Evolutionary conservation across 2,329 filamentous ascomycete genomes (phyloP), one percentile per base, ranked within the genome.

Genomic region (Colletotrichum zoysiae): DNA sequence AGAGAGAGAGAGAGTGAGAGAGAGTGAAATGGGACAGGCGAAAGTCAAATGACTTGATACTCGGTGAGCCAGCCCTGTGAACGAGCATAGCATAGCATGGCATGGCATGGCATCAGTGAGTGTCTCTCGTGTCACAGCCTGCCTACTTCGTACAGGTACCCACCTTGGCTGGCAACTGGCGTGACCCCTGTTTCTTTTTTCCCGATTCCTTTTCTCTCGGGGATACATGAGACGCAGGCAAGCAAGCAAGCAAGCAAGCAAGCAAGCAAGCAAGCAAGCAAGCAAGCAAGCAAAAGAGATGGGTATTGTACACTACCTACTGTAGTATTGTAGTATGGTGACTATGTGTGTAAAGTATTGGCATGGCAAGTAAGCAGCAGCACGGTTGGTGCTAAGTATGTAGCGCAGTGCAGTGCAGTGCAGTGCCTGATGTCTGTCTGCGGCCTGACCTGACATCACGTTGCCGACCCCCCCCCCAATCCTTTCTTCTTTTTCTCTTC

Each of bases 31-130:
- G 42, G 44, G 35, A 26, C 38, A 35, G 20, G 59, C 46, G n/a
- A 26, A 42, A 53, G 51, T 51, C 64, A 57, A 63, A 44, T 62
- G 68, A 58, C 68, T 53, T 51, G 42, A 46, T 48, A 40, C 46
- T 65, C 30, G 59, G 44, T 18, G 46, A 53, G 65, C 14, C 9
- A 40, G 38, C 9, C 14, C 42, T 44, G 42, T 20, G 42, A 44
- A 18, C 7, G 30, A 30, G 30, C 30, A 30, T 30, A 30, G 30
- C 30, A n/a, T n/a, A n/a, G n/a, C n/a, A n/a, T n/a, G n/a, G n/a
- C n/a, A n/a, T n/a, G n/a, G n/a, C n/a, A n/a, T n/a, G n/a, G n/a
- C 26, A 30, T 30, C 30, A 30, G 42, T 20, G 42, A 44, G 42
- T 2, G 33, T 20, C 16, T 40, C 18, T 50, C n/a, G 42, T 50